These are phyloP conservation scores for Bryoglossum gracile DNA, from an alignment of 495 filamentous ascomycete genomes.

Conservation along the genomic window DNA sequence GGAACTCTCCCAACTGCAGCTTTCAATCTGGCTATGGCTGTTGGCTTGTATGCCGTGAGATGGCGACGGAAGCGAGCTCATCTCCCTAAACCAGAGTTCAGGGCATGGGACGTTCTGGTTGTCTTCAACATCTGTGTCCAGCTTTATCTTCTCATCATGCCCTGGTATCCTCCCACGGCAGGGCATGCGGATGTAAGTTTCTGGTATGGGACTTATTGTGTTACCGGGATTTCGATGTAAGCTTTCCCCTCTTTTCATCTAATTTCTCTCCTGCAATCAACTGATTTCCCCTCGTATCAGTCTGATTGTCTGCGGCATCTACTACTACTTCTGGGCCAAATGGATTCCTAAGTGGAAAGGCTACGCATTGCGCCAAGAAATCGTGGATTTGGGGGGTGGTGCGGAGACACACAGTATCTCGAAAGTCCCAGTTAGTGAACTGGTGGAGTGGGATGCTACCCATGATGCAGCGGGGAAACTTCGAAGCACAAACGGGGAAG, in stretches of 20 bases:
- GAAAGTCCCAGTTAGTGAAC: conserved; percentile 42
- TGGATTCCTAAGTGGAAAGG: conserved; percentile 41
- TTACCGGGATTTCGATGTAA: conserved; percentile 33
- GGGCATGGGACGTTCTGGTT: conserved; percentile 47
- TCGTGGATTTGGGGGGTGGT: conserved; percentile 39
- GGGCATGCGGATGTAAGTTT: conserved; percentile 58
- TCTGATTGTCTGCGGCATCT: conserved; percentile 42
- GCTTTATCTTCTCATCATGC: conserved; percentile 49
- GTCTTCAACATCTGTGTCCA: conserved; percentile 49
- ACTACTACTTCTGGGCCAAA: conserved; percentile 51
- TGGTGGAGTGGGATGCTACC: conserved; percentile 46
- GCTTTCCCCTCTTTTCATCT: background rate
- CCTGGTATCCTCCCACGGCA: conserved; percentile 56
- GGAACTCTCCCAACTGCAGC: conserved; percentile 43
- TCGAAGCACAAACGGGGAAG: too few species aligned
- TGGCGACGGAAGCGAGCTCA: conserved; percentile 40
- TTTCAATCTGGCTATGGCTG: conserved; percentile 46
- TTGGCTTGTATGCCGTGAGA: conserved; percentile 48
- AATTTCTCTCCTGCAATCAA: background rate
- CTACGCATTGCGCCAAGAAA: conserved; percentile 48
- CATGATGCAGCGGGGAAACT: too few species aligned
- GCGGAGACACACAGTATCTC: conserved; percentile 45
- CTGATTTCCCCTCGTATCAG: conserved; percentile 27
- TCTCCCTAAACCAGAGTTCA: conserved; percentile 38
- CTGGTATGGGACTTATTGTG: conserved; percentile 59